Base-by-base conservation (phyloP, 306 rosid species). In the Luffa acutangula region DNA sequence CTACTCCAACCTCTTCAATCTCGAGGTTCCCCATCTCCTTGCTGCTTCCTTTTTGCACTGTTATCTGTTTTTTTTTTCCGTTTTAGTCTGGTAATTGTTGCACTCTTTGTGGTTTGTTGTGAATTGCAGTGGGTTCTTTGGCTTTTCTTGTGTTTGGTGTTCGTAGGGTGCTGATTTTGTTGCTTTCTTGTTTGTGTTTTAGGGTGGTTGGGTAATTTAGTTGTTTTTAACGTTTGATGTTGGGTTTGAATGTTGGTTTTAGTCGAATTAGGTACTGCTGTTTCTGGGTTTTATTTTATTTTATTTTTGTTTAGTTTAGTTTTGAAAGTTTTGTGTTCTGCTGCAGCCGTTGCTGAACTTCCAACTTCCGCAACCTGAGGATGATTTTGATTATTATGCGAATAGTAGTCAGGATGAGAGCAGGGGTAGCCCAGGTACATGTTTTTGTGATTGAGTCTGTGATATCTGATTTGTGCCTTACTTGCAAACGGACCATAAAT, bases 351-450 rank as follows among this genome's bases (percentile, higher is more conserved):
- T 96, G 97, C 80, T 93, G 92, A 96, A 87, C 89, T 96, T 88
- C 84, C 98, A 87, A 86, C 94, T 96, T 84, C 97, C 99, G 78
- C 88, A 88, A 80, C 89, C 90, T 58, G 96, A 89, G 86, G 97
- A 91, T 89, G 97, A 84, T 78, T 93, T 91, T 82, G 93, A 93
- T 87, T 93, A 96, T 82, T 91, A 91, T 84, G 99, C 88, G 46
- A 91, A 93, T 87, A 96, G 98, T 86, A 96, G 98, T 88, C 98
- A 93, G 94, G 99, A 93, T 84, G 99, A 93, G 91, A 96, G 99
- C 92, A 91, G 96, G 88, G 93, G 86, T 82, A 93, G 88, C 85
- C 96, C 88, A 91, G 96, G 99, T 91, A 84, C 85, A 85, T 85
- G 36, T 39, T 77, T 52, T 62, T 75, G 7, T 42, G 83, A 58